Base-by-base conservation (phyloP, 805 yeast genomes). In the Candida easanensis region DNA sequence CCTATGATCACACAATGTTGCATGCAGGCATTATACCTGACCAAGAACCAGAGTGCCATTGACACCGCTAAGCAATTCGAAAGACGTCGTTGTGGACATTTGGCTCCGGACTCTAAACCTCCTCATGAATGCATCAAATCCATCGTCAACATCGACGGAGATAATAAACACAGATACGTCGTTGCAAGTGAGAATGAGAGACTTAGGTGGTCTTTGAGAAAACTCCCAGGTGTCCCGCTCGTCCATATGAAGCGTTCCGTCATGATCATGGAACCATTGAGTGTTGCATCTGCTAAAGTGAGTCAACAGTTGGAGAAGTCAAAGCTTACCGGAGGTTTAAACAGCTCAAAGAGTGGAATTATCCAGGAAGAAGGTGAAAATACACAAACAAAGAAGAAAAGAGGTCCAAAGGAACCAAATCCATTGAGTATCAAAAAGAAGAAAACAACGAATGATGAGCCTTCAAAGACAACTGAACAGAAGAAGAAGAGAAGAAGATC, bases 1-100 rank as follows among this genome's bases (percentile, higher is more conserved):
- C 86, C 88, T 17, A 77, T 93, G 95, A 85, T 93, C 42, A 88
- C 99, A 2, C 98, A 93, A 63, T 93, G 99, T 61, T 86, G 96
- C 55, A 88, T 93, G 74, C 88, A 88, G 59, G 84, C 86, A 16
- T 68, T 93, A 23, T 93, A 93, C 63, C 73, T 74, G 35, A 72
- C 84, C 5, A 76, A 77, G 20, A 77, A 87, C 56, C 90, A 87
- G 55, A 71, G 67, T 4, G 96, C 95, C 2, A 86, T 93, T 36
- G 84, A 77, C 23, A 56, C 83, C 27, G 98, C 96, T 8, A 93
- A 89, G 62, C 60, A 70, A 2, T 84, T 84, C 53, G 99, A 93
- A 65, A 81, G 97, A 66, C 79, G 99, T 66, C 80, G 96, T 54
- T 93, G 99, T 64, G 85, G 85, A 47, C 99, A 93, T 65, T 71